phyloP scores from a whole-genome alignment of 345 rosid species.

The Pistacia vera region DNA sequence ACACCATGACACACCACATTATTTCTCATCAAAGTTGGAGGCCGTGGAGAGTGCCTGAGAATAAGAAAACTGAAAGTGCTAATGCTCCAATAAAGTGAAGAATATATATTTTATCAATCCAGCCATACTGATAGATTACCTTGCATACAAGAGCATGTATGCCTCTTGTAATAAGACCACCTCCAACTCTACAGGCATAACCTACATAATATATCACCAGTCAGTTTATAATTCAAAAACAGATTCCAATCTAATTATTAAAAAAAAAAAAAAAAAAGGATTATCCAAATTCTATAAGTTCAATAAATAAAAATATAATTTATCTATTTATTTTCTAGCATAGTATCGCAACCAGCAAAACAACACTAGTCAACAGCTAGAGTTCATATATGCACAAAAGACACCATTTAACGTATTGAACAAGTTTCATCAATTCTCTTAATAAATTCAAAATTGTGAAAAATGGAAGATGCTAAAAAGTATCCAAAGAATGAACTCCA shows the following conservation, averaged over 20 bases:
- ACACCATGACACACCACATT: constrained; percentile 26
- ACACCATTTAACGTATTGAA: background rate
- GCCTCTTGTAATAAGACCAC: constrained; percentile 71
- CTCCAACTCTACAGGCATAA: constrained; percentile 57
- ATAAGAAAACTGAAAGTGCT: constrained; percentile 10
- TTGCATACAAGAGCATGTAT: constrained; percentile 92
- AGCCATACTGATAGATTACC: constrained; percentile 37
- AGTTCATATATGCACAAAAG: background rate
- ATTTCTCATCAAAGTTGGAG: constrained; percentile 41
- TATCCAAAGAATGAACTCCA: background rate
- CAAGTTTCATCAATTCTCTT: background rate
- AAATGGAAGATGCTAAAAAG: background rate
- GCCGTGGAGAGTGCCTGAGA: constrained; percentile 60
- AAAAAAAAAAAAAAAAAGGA: background rate
- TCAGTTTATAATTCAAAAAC: constrained; percentile 10
- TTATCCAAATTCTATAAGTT: no score
- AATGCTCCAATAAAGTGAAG: background rate
- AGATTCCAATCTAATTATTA: background rate
- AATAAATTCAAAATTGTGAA: background rate
- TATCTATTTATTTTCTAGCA: background rate
- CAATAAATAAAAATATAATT: background rate
- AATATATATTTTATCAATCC: background rate
- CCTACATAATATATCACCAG: constrained; percentile 38
- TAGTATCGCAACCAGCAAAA: background rate
- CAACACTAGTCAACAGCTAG: background rate